Conservation (phyloP, 257 asterid genomes). For the Solanum sparsipilum region DNA sequence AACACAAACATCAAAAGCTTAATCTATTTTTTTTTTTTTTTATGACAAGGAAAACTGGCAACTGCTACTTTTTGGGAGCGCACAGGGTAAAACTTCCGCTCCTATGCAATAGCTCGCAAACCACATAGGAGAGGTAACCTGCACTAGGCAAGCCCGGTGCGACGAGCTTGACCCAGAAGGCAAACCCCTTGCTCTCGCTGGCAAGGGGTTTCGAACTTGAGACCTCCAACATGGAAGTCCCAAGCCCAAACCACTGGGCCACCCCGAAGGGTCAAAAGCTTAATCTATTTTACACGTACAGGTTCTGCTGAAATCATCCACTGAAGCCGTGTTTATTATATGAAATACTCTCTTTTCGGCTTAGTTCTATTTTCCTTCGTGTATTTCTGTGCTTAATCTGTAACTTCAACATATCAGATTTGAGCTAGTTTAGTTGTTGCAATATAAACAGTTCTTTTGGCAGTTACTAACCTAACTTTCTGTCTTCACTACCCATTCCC, state of each 20-base stretch:
- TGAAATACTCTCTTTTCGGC: not conserved
- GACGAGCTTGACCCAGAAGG: too few relatives aligned
- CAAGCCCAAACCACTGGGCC: too few relatives aligned
- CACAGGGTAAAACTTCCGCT: too few relatives aligned
- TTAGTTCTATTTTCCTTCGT: not conserved
- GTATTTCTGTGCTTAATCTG: not conserved
- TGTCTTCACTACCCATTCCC: not conserved
- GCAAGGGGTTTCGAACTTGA: too few relatives aligned
- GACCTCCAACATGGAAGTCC: too few relatives aligned
- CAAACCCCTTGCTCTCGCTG: too few relatives aligned
- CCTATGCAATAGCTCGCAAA: too few relatives aligned
- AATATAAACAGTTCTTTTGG: not conserved
- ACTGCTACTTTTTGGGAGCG: too few relatives aligned
- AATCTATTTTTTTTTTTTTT: not conserved
- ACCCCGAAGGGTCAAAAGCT: not conserved
- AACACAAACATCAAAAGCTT: not conserved
- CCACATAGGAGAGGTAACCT: too few relatives aligned
- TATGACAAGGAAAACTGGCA: too few relatives aligned
- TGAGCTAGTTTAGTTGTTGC: not conserved
- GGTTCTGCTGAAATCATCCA: not conserved
- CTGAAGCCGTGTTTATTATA: not conserved
- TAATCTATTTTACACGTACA: not conserved
- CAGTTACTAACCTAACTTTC: not conserved
- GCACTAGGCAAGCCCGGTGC: too few relatives aligned
- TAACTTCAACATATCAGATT: not conserved